phyloP scores from a whole-genome alignment of 1,139 yeast genomes.

The Pneumocystis oryctolagi region DNA sequence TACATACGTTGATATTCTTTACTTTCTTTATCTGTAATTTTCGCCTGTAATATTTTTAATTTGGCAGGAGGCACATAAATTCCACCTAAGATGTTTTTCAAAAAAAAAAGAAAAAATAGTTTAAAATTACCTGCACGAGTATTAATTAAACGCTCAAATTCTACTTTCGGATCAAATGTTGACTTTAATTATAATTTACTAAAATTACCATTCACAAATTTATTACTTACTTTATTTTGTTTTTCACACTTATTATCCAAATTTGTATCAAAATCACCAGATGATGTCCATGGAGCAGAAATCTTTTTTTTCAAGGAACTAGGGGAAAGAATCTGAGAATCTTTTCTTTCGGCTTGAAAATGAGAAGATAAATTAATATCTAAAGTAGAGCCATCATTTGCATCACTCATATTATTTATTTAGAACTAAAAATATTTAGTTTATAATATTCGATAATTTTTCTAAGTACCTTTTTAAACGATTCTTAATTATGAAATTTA shows the following conservation, averaged over 20 bases:
- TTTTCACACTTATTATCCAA: background rate
- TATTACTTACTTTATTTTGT: background rate
- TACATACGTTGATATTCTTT: constrained; percentile 35
- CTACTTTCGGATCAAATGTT: constrained; percentile 24
- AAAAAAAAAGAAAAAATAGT: constrained; percentile 21
- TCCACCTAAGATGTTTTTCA: constrained; percentile 33
- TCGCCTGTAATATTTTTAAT: constrained; percentile 31
- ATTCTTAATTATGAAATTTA: background rate
- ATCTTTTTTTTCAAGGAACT: background rate
- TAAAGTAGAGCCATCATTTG: background rate
- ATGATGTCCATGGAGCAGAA: background rate
- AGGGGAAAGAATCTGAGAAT: background rate
- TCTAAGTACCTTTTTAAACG: background rate
- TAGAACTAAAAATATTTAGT: background rate
- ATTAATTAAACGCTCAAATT: constrained; percentile 19
- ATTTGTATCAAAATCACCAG: background rate
- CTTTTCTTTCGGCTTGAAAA: background rate
- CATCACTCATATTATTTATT: background rate
- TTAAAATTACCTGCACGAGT: constrained; percentile 7
- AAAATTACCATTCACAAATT: background rate
- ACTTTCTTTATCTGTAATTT: constrained; percentile 23
- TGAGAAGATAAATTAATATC: background rate
- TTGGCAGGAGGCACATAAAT: constrained; percentile 40
- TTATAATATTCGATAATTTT: background rate
- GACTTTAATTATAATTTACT: constrained; percentile 4